A percentile compares a stretch with the other conserved stretches of the same genome.
These are phyloP conservation scores for Candida coquimbonensis DNA, from an alignment of 805 yeast genomes.

Conservation along the genomic window DNA sequence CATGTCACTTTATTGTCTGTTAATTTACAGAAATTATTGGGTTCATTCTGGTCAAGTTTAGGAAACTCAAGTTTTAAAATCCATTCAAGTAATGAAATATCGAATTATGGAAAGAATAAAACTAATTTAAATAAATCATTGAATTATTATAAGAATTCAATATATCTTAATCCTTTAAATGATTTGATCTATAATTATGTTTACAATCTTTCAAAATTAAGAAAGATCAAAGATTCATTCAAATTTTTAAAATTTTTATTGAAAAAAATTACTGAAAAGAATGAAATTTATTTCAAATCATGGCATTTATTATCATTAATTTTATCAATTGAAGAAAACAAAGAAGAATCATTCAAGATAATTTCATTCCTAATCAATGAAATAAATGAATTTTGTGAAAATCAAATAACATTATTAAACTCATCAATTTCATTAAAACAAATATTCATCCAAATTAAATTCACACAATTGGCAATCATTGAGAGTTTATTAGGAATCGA, in stretches of 20 bases:
- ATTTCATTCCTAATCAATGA: conserved; percentile 45
- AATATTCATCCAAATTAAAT: conserved; percentile 55
- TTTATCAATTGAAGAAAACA: conserved; percentile 55
- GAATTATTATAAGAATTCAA: conserved; percentile 11
- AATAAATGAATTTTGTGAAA: conserved; percentile 26
- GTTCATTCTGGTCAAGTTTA: conserved; percentile 13
- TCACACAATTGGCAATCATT: conserved; percentile 66
- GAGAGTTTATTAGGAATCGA: conserved; percentile 53
- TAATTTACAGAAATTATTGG: background rate
- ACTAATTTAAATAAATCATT: background rate
- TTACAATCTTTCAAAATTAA: conserved; percentile 36
- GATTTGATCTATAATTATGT: conserved; percentile 33
- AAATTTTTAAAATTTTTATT: conserved; percentile 40
- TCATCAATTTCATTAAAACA: conserved; percentile 5
- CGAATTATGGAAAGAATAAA: conserved; percentile 4
- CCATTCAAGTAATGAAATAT: conserved; percentile 4
- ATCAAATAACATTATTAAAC: background rate
- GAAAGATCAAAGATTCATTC: conserved; percentile 36
- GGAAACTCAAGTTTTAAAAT: conserved; percentile 10
- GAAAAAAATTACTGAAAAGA: conserved; percentile 22
- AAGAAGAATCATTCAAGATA: conserved; percentile 48
- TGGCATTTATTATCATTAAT: conserved; percentile 64
- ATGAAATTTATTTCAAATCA: conserved; percentile 46
- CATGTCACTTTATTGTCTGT: background rate
- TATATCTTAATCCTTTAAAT: conserved; percentile 8